A percentile compares a stretch with the other conserved stretches of the same genome.
These are phyloP conservation scores for Bruguiera hainesii DNA, from an alignment of 441 rosid species.

Conservation along the genomic window DNA sequence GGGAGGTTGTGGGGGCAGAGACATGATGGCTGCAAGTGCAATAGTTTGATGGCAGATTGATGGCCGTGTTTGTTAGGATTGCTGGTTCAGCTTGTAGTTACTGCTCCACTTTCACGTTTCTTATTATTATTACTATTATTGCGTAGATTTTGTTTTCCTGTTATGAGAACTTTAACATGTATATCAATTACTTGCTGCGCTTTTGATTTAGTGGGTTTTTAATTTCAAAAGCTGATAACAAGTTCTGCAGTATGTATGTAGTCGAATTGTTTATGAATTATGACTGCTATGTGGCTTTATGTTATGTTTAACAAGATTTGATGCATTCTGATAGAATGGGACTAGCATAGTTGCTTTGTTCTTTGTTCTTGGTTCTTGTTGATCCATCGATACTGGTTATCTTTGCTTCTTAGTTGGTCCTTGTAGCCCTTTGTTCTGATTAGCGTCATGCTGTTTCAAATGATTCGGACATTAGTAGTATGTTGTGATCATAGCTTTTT, in stretches of 20 bases:
- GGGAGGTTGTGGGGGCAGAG: neutral
- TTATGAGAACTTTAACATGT: constrained; percentile 16
- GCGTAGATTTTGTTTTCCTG: constrained; percentile 14
- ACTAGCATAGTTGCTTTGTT: neutral
- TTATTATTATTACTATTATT: neutral
- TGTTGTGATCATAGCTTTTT: too few species aligned
- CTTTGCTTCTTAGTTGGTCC: neutral
- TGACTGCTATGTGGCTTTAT: neutral
- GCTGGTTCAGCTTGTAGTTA: constrained; percentile 16
- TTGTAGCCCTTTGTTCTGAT: neutral
- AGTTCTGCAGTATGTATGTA: constrained; percentile 11
- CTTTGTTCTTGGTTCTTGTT: too few species aligned
- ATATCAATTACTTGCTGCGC: constrained; percentile 17
- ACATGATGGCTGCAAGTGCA: neutral
- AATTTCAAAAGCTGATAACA: constrained; percentile 11
- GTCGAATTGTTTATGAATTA: neutral
- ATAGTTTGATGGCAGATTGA: constrained; percentile 2
- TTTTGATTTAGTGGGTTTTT: constrained; percentile 12
- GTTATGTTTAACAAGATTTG: constrained; percentile 1
- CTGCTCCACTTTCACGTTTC: neutral
- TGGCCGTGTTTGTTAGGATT: constrained; percentile 3
- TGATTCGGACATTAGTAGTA: too few species aligned
- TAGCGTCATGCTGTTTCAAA: neutral
- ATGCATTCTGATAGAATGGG: neutral
- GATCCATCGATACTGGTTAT: neutral